Evolutionary conservation across 129 eudicot species (phyloP).

Genomic region (Silybum marianum): DNA sequence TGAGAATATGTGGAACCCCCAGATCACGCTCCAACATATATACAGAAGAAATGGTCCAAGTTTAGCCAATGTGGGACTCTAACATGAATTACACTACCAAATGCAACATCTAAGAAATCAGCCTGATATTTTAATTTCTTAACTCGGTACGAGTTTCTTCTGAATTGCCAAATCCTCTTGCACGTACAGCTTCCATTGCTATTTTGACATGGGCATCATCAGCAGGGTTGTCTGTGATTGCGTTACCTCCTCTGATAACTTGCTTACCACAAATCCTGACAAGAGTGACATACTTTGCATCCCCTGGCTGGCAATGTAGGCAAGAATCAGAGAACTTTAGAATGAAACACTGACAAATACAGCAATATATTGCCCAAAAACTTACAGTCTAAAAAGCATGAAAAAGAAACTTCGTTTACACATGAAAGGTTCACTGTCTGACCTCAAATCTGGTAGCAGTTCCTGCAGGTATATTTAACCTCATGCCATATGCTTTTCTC

Average conservation of each 20-base stretch:
- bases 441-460: conserved; percentile 98
- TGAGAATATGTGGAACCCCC: too few species aligned
- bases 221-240: conserved; percentile 68
- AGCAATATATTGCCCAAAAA: neutral
- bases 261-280: conserved; percentile 76
- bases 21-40: too few species aligned
- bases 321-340: conserved; percentile 8
- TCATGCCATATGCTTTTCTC: conserved; percentile 83
- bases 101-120: conserved; percentile 4
- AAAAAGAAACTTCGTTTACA: too few species aligned
- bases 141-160: conserved; percentile 63
- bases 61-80: too few species aligned
- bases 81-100: neutral
- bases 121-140: conserved; percentile 3
- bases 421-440: conserved; percentile 19
- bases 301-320: conserved; percentile 81
- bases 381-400: too few species aligned
- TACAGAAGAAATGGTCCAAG: too few species aligned
- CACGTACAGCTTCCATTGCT: conserved; percentile 52
- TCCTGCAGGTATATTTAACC: conserved; percentile 96
- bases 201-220: conserved; percentile 47
- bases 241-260: conserved; percentile 87
- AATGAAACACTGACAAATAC: neutral
- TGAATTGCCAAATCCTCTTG: conserved; percentile 53
- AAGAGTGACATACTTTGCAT: conserved; percentile 71